A percentile compares a stretch with the other conserved stretches of the same genome.
Evolutionary conservation across 768 basidiomycete genomes (phyloP).

Genomic region (Russula olivacea): DNA sequence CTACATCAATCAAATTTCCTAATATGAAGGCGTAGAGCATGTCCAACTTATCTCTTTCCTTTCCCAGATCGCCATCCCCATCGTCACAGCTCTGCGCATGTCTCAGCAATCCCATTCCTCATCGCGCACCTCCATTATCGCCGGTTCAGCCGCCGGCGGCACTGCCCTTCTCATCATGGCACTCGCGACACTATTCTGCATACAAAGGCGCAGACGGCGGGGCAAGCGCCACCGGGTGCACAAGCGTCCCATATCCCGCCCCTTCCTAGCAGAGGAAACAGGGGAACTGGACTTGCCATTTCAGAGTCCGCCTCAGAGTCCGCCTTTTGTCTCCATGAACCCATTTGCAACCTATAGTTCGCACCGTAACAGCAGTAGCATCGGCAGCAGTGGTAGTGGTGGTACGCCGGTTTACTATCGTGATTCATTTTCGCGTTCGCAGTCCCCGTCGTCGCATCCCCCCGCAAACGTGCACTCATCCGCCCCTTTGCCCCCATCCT

Average conservation of each 20-base stretch:
- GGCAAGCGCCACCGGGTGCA: slow-evolving; percentile 19
- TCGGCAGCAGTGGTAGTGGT: not conserved
- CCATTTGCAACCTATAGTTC: slow-evolving; percentile 1
- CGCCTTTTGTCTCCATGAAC: not conserved
- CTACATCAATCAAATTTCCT: not conserved
- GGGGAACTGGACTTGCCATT: slow-evolving; percentile 17
- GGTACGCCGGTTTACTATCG: not conserved
- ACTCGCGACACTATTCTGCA: slow-evolving; percentile 13
- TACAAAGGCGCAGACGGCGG: slow-evolving; percentile 7
- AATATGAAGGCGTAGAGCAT: not conserved
- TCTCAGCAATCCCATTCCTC: not conserved
- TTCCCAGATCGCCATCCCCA: slow-evolving; percentile 18
- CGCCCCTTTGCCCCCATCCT: not conserved
- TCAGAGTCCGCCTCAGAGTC: not conserved
- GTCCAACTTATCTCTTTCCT: not conserved
- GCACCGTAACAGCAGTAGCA: not conserved
- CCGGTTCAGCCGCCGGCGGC: slow-evolving; percentile 17
- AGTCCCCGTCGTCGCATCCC: not conserved
- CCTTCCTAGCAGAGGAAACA: slow-evolving; percentile 17
- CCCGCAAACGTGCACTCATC: not conserved
- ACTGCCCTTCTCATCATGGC: slow-evolving; percentile 7
- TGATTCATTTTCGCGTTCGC: not conserved
- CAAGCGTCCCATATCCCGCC: slow-evolving; percentile 14
- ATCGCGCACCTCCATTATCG: slow-evolving; percentile 11
- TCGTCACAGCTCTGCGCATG: slow-evolving; percentile 15